These are phyloP conservation scores for Boletus pseudopeckii DNA, from an alignment of 768 basidiomycete species.

Conservation along the genomic window DNA sequence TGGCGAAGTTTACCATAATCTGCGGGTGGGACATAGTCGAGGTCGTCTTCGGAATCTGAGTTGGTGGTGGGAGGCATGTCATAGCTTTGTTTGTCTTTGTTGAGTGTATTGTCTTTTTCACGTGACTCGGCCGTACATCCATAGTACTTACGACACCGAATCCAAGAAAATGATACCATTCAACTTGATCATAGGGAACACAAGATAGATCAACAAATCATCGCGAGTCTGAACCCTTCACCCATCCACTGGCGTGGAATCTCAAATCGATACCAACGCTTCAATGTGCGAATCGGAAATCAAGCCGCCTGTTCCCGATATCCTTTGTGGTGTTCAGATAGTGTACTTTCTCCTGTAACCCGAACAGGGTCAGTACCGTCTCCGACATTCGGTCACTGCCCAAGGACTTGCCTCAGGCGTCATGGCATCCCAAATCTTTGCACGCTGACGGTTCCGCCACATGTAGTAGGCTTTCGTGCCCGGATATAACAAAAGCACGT, in stretches of 20 bases:
- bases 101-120: background rate
- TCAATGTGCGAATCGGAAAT: constrained; percentile 62
- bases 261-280: no score
- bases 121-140: no score
- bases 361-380: background rate
- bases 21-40: constrained; percentile 59
- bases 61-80: constrained; percentile 17
- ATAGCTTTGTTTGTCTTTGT: constrained; percentile 26
- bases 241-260: no score
- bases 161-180: no score
- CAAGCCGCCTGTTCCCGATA: constrained; percentile 54
- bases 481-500: constrained; percentile 51
- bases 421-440: constrained; percentile 56
- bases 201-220: background rate
- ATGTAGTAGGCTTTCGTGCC: constrained; percentile 52
- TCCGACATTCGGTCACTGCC: background rate
- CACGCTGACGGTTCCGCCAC: constrained; percentile 55
- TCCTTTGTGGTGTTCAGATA: constrained; percentile 45
- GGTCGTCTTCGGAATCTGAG: constrained; percentile 62
- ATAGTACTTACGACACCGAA: no score
- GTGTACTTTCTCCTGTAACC: constrained; percentile 48
- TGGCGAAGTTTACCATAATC: constrained; percentile 28
- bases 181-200: background rate
- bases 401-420: constrained; percentile 39
- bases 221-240: background rate